Conservation (phyloP, 2,329 filamentous ascomycete species). For the Fusarium coffeatum region DNA sequence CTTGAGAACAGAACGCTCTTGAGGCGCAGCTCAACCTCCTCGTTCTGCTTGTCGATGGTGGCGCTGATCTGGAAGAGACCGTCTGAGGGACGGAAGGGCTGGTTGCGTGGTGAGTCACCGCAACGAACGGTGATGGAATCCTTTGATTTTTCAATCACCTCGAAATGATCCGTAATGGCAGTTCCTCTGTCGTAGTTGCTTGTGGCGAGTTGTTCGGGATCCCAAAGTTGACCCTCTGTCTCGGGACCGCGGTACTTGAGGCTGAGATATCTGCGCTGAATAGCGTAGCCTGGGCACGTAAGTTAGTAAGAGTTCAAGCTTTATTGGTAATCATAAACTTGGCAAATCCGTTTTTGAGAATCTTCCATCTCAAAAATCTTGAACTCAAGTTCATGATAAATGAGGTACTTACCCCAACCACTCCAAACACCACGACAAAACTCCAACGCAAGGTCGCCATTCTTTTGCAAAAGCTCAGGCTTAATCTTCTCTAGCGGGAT, state of each 20-base stretch:
- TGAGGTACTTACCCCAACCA: constrained; percentile 63
- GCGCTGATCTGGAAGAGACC: constrained; percentile 75
- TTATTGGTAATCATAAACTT: too few species aligned
- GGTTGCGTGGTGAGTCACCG: constrained; percentile 71
- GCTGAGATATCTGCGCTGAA: constrained; percentile 69
- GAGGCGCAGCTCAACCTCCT: constrained; percentile 71
- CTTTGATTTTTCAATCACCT: constrained; percentile 73
- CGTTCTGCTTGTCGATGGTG: constrained; percentile 66
- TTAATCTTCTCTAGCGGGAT: constrained; percentile 73
- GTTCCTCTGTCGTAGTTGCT: constrained; percentile 72
- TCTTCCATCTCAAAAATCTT: accelerated
- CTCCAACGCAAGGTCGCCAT: constrained; percentile 67
- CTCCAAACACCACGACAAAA: constrained; percentile 77
- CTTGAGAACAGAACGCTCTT: constrained; percentile 72
- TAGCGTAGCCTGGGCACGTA: constrained; percentile 60
- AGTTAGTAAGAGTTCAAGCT: neutral
- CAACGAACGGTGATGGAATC: constrained; percentile 72
- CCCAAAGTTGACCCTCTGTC: constrained; percentile 74
- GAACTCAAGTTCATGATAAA: neutral
- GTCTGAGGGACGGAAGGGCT: constrained; percentile 67
- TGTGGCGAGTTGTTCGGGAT: constrained; percentile 62
- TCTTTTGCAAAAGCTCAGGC: constrained; percentile 72
- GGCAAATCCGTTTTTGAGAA: too few species aligned
- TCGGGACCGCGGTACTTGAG: constrained; percentile 68
- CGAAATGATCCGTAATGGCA: constrained; percentile 76